Conservation (phyloP, 2,329 filamentous ascomycete genomes). For the Calonectria pseudoturangicola region DNA sequence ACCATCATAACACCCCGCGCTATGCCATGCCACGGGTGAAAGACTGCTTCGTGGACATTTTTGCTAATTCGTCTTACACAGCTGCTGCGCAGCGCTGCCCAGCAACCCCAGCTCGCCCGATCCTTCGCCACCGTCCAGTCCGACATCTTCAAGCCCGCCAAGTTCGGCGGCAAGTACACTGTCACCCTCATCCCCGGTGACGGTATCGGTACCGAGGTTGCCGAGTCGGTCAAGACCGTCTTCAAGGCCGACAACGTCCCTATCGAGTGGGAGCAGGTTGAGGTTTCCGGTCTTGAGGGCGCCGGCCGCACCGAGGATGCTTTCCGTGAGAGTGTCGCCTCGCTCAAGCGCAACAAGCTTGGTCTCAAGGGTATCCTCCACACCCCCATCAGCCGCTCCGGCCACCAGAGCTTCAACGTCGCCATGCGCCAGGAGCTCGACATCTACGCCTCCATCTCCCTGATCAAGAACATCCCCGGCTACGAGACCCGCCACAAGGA, state of each 20-base stretch:
- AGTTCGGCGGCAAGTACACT: conserved; percentile 99
- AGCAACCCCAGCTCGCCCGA: conserved; percentile 68
- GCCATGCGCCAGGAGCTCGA: conserved; percentile 99
- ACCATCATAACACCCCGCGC: neutral
- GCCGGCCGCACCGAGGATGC: conserved; percentile 91
- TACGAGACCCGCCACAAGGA: conserved; percentile 98
- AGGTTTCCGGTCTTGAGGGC: conserved; percentile 91
- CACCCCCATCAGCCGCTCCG: conserved; percentile 96
- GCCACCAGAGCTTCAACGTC: conserved; percentile 99
- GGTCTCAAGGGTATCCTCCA: conserved; percentile 99
- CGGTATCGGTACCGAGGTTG: conserved; percentile 97
- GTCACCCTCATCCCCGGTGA: conserved; percentile 99
- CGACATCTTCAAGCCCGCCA: conserved; percentile 99
- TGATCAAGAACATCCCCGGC: conserved; percentile 99
- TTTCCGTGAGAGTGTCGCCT: conserved; percentile 96
- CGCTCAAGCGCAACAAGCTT: conserved; percentile 98
- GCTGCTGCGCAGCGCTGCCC: conserved; percentile 72
- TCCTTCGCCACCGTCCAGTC: conserved; percentile 88
- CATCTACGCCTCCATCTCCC: conserved; percentile 97
- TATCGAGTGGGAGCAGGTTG: conserved; percentile 98
- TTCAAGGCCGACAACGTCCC: conserved; percentile 99
- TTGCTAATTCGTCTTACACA: conserved; percentile 57
- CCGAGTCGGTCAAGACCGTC: conserved; percentile 98
- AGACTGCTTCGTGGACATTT: neutral
- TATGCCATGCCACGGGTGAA: neutral